Base-by-base conservation (phyloP, 768 basidiomycete genomes). In the Coprinopsis marcescibilis region DNA sequence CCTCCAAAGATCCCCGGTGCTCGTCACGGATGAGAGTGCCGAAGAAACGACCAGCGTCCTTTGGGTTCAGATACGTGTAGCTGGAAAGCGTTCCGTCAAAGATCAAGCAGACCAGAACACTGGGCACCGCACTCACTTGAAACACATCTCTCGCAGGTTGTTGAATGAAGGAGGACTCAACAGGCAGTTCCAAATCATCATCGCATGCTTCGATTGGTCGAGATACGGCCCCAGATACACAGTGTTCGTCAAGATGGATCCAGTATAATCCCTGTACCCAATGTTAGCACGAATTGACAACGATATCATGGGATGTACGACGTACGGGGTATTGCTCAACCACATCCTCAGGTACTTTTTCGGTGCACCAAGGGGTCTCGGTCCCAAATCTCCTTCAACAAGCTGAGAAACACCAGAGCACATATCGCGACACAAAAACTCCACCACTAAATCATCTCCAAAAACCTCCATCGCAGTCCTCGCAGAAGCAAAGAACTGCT, bases 311-410 rank as follows among this genome's bases (percentile, higher is more conserved):
- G 12, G 14, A 34, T n/a, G n/a, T 8, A 15, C 8, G 26, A 48
- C 54, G 44, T 41, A 57, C 54, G 57, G 57, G 24, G 55, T 52
- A 37, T 57, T 57, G 39, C 53, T 57, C 30, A 57, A 24, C 34
- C 52, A 57, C 47, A 57, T 53, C 5, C 54, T 42, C 3, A 52
- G 43, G 32, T 53, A 57, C 23, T 41, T 44, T 32, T 45, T 53
- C 1, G 56, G 56, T 20, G 53, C 51, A 4, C 29, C 34, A 2
- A 38, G 26, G 15, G 54, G 53, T 3, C 56, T 30, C 6, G 34
- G 26, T 2, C 50, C 56, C 20, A 57, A 25, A 17, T 57, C 56
- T 11, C 54, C 56, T 3, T 11, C 33, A 14, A 55, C 34, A 8
- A 57, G 48, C 32, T 42, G 52, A 12, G 54, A 29, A 3, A 57